Evolutionary conservation across 2,329 filamentous ascomycete species (phyloP).

Genomic region (Claviceps arundinis): DNA sequence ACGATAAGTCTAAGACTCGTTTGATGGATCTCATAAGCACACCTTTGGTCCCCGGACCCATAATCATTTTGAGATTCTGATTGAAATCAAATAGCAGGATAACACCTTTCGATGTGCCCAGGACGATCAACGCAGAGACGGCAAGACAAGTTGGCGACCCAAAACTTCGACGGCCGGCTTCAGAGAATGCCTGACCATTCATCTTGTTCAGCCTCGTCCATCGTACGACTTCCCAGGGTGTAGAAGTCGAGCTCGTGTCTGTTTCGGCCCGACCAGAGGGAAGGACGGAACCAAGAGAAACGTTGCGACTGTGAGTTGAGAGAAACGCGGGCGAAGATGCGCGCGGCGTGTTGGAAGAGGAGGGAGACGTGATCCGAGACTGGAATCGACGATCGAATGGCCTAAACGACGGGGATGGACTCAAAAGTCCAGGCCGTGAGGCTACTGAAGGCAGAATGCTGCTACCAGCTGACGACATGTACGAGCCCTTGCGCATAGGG

Average conservation of each 20-base stretch:
- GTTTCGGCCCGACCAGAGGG: slow-evolving; percentile 47
- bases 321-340: slow-evolving; percentile 67
- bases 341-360: slow-evolving; percentile 43
- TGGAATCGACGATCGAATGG: slow-evolving; percentile 94
- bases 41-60: slow-evolving; percentile 88
- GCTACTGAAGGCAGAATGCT: slow-evolving; percentile 58
- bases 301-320: slow-evolving; percentile 64
- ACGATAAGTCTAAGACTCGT: slow-evolving; percentile 19
- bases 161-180: slow-evolving; percentile 83
- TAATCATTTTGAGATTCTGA: slow-evolving; percentile 85
- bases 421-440: slow-evolving; percentile 50
- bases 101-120: slow-evolving; percentile 90
- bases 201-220: slow-evolving; percentile 93
- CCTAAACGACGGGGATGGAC: slow-evolving; percentile 70
- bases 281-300: slow-evolving; percentile 62
- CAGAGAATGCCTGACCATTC: slow-evolving; percentile 80
- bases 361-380: slow-evolving; percentile 56
- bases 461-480: slow-evolving; percentile 56
- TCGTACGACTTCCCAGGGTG: slow-evolving; percentile 91
- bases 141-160: slow-evolving; percentile 81
- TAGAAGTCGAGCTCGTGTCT: slow-evolving; percentile 47
- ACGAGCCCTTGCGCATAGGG: slow-evolving; percentile 37
- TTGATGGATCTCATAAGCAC: slow-evolving; percentile 7
- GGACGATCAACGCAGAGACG: slow-evolving; percentile 73
- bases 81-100: slow-evolving; percentile 96